Evolutionary conservation across 495 filamentous ascomycete genomes (phyloP).

Genomic region (Aspergillus hancockii): DNA sequence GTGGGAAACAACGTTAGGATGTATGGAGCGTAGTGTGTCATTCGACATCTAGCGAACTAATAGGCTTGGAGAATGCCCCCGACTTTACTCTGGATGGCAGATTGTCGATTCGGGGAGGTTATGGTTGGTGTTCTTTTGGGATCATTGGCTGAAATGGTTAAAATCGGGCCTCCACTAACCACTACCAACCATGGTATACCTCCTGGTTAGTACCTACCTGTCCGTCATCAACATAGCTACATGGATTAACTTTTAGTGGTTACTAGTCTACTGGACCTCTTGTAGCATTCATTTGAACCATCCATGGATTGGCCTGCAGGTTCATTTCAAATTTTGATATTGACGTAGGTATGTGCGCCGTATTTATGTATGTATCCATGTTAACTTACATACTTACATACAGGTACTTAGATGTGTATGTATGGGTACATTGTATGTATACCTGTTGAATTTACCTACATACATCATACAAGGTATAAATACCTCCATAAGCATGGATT

Average conservation of each 20-base stretch:
- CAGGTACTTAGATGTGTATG: neutral
- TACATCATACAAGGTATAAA: neutral
- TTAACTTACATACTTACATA: neutral
- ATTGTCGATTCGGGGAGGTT: neutral
- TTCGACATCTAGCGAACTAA: slow-evolving; percentile 1
- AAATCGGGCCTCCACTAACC: neutral
- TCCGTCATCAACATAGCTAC: slow-evolving; percentile 2
- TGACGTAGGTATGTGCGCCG: neutral
- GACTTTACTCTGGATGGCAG: neutral
- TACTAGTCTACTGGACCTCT: neutral
- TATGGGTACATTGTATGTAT: neutral
- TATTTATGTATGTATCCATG: neutral
- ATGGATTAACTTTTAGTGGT: neutral
- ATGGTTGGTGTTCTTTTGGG: neutral
- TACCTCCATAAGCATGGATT: neutral
- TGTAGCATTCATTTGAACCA: neutral
- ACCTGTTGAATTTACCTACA: neutral
- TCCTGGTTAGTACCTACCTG: neutral
- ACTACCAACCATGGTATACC: slow-evolving; percentile 5
- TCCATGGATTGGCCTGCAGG: neutral
- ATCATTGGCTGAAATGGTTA: slow-evolving; percentile 2
- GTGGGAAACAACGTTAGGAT: neutral
- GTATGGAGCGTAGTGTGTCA: neutral
- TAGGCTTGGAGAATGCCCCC: neutral
- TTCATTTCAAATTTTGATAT: neutral